Base-by-base conservation (phyloP, 805 yeast species). In the Scheffersomyces stipitis region DNA sequence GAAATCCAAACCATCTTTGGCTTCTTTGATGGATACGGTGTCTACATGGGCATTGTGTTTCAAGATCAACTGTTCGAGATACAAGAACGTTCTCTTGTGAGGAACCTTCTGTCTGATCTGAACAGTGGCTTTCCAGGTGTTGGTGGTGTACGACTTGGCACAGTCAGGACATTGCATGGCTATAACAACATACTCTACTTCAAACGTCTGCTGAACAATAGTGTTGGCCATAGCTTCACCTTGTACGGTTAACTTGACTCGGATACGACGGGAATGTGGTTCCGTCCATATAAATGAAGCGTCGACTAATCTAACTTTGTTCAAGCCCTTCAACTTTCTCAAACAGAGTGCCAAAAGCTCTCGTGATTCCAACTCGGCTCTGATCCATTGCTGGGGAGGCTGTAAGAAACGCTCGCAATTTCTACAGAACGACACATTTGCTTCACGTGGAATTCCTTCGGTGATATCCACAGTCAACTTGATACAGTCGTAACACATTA, bases 81-180 rank as follows among this genome's bases (percentile, higher is more conserved):
- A 93, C 61, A 91, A 76, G 62, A 93, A 91, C 6, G 99, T 93
- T 75, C 96, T 83, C 69, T 93, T 93, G 65, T 93, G 99, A 13
- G 87, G 80, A 26, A 93, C 99, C 61, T 95, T 93, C 66, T 93
- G 99, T 69, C 99, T 83, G 52, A 95, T 85, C 70, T 93, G 99
- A 26, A 95, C 96, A 18, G 91, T 80, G 22, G 99, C 97, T 64
- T 93, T 84, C 99, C 99, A 93, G 4, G 98, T 95, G 64, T 93
- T 88, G 18, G 95, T 85, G 22, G 99, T 93, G 56, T 84, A 93
- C 1, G 96, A 85, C 63, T 88, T 90, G 37, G 98, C 99, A 80
- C 99, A 93, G 67, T 91, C 98, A 3, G 96, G 83, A 73, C 99
- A 93, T 72, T 93, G 99, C 86, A 86, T 86, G 14, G 98, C 95